Conservation (phyloP, 257 asterid genomes). For the Mitragyna speciosa region DNA sequence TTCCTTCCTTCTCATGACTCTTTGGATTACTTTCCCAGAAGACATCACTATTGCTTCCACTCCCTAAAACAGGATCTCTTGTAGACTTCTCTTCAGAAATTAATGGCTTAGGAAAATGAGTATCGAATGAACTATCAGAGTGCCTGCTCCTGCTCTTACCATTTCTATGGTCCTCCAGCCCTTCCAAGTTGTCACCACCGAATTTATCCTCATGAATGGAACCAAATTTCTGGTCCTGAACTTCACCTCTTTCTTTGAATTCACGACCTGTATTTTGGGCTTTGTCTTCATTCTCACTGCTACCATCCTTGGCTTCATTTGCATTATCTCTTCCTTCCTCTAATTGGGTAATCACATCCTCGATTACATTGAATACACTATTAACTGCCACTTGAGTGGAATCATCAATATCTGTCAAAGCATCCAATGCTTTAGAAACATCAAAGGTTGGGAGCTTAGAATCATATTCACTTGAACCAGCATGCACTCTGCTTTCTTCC, state of each 20-base stretch:
- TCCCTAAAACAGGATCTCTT: constrained; percentile 6
- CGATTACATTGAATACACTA: constrained; percentile 78
- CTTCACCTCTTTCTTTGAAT: constrained; percentile 28
- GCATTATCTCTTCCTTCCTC: constrained; percentile 49
- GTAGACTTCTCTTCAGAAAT: constrained; percentile 18
- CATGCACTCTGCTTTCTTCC: constrained; percentile 41
- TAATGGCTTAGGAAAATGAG: constrained; percentile 26
- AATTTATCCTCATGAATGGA: constrained; percentile 30
- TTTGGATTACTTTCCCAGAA: constrained; percentile 22
- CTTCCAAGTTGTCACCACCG: constrained; percentile 30
- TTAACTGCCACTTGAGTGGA: constrained; percentile 93
- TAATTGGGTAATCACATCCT: constrained; percentile 75
- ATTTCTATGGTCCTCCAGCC: constrained; percentile 24
- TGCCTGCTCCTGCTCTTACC: constrained; percentile 19
- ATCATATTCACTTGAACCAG: constrained; percentile 35
- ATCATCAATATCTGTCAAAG: constrained; percentile 86
- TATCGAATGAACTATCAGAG: constrained; percentile 32
- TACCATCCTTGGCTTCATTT: constrained; percentile 34
- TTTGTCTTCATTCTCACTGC: constrained; percentile 24
- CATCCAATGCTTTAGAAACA: constrained; percentile 80
- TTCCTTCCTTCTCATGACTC: constrained; percentile 31
- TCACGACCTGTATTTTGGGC: not conserved
- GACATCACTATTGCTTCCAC: constrained; percentile 18
- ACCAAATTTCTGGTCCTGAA: constrained; percentile 30
- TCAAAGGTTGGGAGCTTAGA: constrained; percentile 53